phyloP scores from a whole-genome alignment of 108 stramenopile genomes.

The Cylindrotheca fusiformis region DNA sequence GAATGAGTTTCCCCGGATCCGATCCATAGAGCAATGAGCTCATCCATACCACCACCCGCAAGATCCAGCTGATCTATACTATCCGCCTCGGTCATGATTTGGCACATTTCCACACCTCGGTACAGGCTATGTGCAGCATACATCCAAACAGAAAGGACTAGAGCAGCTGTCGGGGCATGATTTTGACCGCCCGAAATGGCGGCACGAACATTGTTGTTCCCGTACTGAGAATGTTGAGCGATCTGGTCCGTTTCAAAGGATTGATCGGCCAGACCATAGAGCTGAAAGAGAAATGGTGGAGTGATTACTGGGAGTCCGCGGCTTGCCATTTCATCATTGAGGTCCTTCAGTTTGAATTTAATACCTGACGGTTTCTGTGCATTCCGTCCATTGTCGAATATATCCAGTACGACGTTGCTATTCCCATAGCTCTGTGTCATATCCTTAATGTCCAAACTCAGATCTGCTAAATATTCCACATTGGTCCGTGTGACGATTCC shows the following conservation, averaged over 20 bases:
- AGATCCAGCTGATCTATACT: slow-evolving; percentile 43
- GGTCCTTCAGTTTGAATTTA: slow-evolving; percentile 32
- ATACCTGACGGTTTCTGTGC: slow-evolving; percentile 31
- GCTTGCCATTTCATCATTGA: slow-evolving; percentile 25
- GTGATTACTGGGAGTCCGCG: slow-evolving; percentile 30
- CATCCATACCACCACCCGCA: slow-evolving; percentile 57
- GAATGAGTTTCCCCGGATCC: slow-evolving; percentile 59
- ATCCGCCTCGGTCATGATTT: slow-evolving; percentile 50
- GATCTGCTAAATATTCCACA: slow-evolving; percentile 54
- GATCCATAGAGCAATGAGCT: slow-evolving; percentile 81
- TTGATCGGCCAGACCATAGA: slow-evolving; percentile 58
- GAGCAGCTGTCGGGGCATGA: slow-evolving; percentile 46
- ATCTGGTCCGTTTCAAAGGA: slow-evolving; percentile 21
- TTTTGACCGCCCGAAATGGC: slow-evolving; percentile 25
- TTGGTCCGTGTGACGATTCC: slow-evolving; percentile 70
- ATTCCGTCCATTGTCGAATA: slow-evolving; percentile 65
- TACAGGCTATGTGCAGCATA: slow-evolving; percentile 66
- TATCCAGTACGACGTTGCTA: slow-evolving; percentile 32
- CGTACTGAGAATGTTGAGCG: slow-evolving; percentile 39
- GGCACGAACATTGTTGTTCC: slow-evolving; percentile 50
- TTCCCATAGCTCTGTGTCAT: slow-evolving; percentile 27
- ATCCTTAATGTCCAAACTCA: slow-evolving; percentile 70
- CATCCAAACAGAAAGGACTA: slow-evolving; percentile 64
- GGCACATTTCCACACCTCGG: slow-evolving; percentile 55
- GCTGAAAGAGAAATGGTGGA: slow-evolving; percentile 58